Conservation (phyloP, 2,329 filamentous ascomycete species). For the Fusarium sp. region DNA sequence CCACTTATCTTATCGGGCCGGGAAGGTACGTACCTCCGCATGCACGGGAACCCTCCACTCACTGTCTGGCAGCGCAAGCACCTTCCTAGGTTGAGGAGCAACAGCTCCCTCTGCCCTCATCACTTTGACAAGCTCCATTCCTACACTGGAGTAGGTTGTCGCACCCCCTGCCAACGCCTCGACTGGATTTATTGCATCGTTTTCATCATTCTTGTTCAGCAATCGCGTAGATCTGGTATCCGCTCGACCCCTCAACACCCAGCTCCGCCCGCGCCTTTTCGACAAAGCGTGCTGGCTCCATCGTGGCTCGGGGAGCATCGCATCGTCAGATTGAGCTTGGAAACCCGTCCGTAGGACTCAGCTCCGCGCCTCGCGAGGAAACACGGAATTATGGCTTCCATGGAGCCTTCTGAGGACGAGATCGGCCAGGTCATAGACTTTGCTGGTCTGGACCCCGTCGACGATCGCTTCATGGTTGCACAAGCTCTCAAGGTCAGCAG, state of each 20-base stretch:
- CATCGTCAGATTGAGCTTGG: slow-evolving; percentile 23
- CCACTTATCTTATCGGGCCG: slow-evolving; percentile 33
- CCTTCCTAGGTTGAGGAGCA: slow-evolving; percentile 5
- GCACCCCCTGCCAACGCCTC: background rate
- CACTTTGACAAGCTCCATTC: slow-evolving; percentile 28
- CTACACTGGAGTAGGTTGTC: slow-evolving; percentile 8
- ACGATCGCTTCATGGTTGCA: slow-evolving; percentile 55
- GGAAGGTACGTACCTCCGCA: slow-evolving; percentile 27
- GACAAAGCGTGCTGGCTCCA: slow-evolving; percentile 12
- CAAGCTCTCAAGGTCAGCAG: slow-evolving; percentile 56
- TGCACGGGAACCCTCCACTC: slow-evolving; percentile 12
- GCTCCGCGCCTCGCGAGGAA: background rate
- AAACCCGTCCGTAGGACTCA: background rate
- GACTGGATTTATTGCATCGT: slow-evolving; percentile 6
- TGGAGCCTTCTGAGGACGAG: slow-evolving; percentile 52
- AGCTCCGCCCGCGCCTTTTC: background rate
- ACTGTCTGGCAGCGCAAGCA: slow-evolving; percentile 14
- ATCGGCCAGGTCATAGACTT: slow-evolving; percentile 58
- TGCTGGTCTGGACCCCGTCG: slow-evolving; percentile 48
- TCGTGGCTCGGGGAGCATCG: slow-evolving; percentile 9
- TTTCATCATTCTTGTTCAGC: background rate
- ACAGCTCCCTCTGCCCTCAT: slow-evolving; percentile 19
- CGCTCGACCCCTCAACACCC: background rate
- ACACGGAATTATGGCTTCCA: slow-evolving; percentile 46
- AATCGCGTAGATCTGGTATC: background rate